Conservation (phyloP, 805 yeast species). For the Saturnispora saitoi region DNA sequence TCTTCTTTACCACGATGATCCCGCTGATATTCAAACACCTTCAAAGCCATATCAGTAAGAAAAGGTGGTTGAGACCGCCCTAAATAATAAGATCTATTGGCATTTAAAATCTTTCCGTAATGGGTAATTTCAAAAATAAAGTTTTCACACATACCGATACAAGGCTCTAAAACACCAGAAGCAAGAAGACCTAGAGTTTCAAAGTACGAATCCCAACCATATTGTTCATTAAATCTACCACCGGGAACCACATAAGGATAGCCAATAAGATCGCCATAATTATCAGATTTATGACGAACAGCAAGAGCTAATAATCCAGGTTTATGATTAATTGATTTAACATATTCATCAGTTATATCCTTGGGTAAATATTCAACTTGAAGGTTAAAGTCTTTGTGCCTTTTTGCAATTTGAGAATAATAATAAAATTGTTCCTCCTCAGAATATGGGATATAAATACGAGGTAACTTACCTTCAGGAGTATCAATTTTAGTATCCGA, state of each 20-base stretch:
- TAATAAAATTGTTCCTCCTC: constrained; percentile 68
- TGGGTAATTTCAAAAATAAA: constrained; percentile 83
- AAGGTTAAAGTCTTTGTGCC: constrained; percentile 47
- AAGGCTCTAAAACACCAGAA: constrained; percentile 57
- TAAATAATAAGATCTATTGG: constrained; percentile 84
- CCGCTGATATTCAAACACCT: constrained; percentile 50
- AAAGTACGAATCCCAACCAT: constrained; percentile 98
- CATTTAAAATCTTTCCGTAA: constrained; percentile 89
- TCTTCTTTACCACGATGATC: constrained; percentile 36
- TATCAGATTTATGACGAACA: constrained; percentile 35
- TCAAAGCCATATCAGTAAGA: constrained; percentile 81
- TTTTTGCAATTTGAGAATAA: constrained; percentile 44
- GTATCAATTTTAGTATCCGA: constrained; percentile 67
- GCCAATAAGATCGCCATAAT: constrained; percentile 36
- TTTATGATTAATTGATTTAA: constrained; percentile 62
- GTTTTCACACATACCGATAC: constrained; percentile 86
- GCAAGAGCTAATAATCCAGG: constrained; percentile 88
- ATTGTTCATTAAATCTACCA: constrained; percentile 90
- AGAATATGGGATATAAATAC: constrained; percentile 68
- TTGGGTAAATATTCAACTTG: constrained; percentile 75
- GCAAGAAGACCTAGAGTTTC: constrained; percentile 73
- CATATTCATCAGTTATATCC: constrained; percentile 66
- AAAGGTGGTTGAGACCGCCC: constrained; percentile 96
- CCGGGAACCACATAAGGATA: constrained; percentile 95
- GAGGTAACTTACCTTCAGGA: constrained; percentile 52